Conservation (phyloP, 2,329 filamentous ascomycete species). For the Geosmithia morbida region DNA sequence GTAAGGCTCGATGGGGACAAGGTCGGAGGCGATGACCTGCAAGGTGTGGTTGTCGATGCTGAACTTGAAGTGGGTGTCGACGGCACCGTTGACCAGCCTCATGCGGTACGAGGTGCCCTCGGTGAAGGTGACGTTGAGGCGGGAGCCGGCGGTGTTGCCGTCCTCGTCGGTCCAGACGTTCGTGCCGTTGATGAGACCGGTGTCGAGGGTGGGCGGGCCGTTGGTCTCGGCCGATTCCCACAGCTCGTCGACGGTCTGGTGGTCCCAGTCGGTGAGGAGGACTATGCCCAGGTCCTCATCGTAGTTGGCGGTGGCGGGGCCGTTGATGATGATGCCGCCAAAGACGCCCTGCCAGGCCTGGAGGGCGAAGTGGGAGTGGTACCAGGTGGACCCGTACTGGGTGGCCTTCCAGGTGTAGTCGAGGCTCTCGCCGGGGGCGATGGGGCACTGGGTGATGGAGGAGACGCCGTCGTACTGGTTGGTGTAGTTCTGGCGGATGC, state of each 20-base stretch:
- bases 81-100: slow-evolving; percentile 34
- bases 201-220: slow-evolving; percentile 24
- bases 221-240: slow-evolving; percentile 10
- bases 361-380: slow-evolving; percentile 40
- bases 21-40: slow-evolving; percentile 37
- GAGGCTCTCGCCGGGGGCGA: slow-evolving; percentile 30
- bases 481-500: slow-evolving; percentile 39
- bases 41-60: slow-evolving; percentile 36
- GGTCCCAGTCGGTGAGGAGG: slow-evolving; percentile 45
- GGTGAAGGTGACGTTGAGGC: slow-evolving; percentile 21
- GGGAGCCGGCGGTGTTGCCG: slow-evolving; percentile 12
- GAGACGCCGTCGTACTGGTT: slow-evolving; percentile 43
- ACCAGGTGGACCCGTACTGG: slow-evolving; percentile 45
- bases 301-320: slow-evolving; percentile 42
- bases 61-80: slow-evolving; percentile 31
- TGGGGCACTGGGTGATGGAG: slow-evolving; percentile 37
- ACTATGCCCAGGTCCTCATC: slow-evolving; percentile 48
- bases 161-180: slow-evolving; percentile 18
- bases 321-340: slow-evolving; percentile 47
- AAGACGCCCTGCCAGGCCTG: slow-evolving; percentile 41
- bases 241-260: slow-evolving; percentile 24
- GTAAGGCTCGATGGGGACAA: slow-evolving; percentile 36
- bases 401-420: slow-evolving; percentile 38
- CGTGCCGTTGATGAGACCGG: slow-evolving; percentile 29
- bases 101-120: slow-evolving; percentile 29